Evolutionary conservation across 2,329 filamentous ascomycete genomes (phyloP), one percentile per base, ranked within the genome.

Genomic region (Talaromyces sp.): DNA sequence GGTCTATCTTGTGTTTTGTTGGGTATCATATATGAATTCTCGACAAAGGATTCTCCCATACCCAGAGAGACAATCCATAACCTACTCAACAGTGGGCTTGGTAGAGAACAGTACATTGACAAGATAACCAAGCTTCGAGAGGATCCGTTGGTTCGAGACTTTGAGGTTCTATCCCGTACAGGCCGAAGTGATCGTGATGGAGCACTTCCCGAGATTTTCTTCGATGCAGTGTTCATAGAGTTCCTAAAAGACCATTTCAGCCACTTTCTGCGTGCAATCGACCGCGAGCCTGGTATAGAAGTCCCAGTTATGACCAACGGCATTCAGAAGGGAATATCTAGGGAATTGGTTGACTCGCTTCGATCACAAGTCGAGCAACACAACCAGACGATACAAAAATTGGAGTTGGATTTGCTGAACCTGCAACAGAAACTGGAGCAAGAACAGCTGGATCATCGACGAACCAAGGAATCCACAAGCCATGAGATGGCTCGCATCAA

Each of bases 211-310:
- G 89, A 93, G 60, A 90, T 97, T 0, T 96, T 88, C 74, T 95
- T 98, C 68, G 93, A 97, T 70, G 84, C 87, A 56, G 86, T 86
- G 0, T 98, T 97, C 76, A 88, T 99, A 63, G 91, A 97, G 67
- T 97, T 98, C 72, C 87, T 97, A 72, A 97, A 97, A 73, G 93
- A 98, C 73, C 97, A 97, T 74, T 98, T 96, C 74, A 94, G 91
- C 72, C 89, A 93, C 9, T 81, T 97, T 65, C 82, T 90, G 45
- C 87, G 92, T 68, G 91, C 92, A 15, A 91, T 99, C 70, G 95
- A 99, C 77, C 89, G 94, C 67, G 92, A 97, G 68, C 95, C 95
- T 0, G 92, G 89, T 1, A 82, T 96, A 67, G 95, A 99, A 75
- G 89, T 96, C 31, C 90, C 92, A 0, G 86, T 95, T 11, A 83